Conservation (phyloP, 2,329 filamentous ascomycete species). For the Juglanconis juglandina region DNA sequence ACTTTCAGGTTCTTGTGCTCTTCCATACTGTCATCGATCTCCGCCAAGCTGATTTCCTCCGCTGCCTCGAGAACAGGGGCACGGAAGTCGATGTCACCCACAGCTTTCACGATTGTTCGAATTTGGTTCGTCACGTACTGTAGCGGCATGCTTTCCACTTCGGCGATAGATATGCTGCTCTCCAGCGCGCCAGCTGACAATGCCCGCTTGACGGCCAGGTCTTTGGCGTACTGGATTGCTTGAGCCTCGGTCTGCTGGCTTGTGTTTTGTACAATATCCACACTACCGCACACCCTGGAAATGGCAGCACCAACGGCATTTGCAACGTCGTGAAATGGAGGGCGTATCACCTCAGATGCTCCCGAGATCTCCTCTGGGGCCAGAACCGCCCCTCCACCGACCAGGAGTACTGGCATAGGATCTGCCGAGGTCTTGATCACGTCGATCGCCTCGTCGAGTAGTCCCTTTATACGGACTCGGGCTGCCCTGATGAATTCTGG, state of each 20-base stretch:
- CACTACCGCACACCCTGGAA: conserved; percentile 35
- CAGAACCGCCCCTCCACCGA: conserved; percentile 43
- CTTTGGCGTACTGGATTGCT: conserved; percentile 22
- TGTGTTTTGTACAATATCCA: conserved; percentile 20
- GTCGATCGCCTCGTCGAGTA: conserved; percentile 25
- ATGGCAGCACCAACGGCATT: conserved; percentile 50
- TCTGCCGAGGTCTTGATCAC: conserved; percentile 26
- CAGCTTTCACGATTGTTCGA: conserved; percentile 34
- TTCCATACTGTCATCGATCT: conserved; percentile 10
- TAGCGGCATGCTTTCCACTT: conserved; percentile 38
- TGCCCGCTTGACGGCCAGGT: conserved; percentile 19
- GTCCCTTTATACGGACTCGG: conserved; percentile 15
- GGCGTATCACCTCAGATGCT: conserved; percentile 34
- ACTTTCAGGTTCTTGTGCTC: conserved; percentile 34
- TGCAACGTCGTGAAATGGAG: conserved; percentile 39
- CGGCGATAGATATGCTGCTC: conserved; percentile 34
- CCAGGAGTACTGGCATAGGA: conserved; percentile 32
- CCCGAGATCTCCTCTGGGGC: conserved; percentile 33
- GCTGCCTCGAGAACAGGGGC: conserved; percentile 23
- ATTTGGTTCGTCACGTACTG: conserved; percentile 33
- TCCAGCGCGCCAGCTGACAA: conserved; percentile 19
- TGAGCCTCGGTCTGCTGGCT: conserved; percentile 20
- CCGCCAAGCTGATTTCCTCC: conserved; percentile 15
- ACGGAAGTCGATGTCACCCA: conserved; percentile 39
- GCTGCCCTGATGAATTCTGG: conserved; percentile 25